Evolutionary conservation across 2,329 filamentous ascomycete species (phyloP).

Genomic region (Colletotrichum brevisporum): DNA sequence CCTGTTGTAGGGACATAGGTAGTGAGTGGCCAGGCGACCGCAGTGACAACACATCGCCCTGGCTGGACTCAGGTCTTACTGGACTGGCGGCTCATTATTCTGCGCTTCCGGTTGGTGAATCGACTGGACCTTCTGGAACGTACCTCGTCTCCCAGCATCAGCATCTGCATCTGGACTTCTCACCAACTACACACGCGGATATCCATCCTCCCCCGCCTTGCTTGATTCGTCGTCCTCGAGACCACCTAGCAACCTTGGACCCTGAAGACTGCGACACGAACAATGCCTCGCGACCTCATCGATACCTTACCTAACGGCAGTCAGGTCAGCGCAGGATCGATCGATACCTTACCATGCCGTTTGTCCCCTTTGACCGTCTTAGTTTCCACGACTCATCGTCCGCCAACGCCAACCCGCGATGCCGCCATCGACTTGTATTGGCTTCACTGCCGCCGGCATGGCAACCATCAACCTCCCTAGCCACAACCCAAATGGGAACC

Average conservation of each 20-base stretch:
- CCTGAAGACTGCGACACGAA: neutral
- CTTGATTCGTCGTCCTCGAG: neutral
- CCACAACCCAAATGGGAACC: conserved; percentile 29
- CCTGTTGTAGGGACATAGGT: too few relatives aligned
- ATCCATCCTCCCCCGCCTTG: neutral
- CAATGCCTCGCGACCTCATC: conserved; percentile 14
- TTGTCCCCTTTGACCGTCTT: neutral
- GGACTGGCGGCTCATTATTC: conserved; percentile 20
- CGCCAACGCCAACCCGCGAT: conserved; percentile 16
- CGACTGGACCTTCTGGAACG: conserved; percentile 26
- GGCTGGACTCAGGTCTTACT: too few relatives aligned
- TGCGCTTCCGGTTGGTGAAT: conserved; percentile 36
- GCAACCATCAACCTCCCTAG: conserved; percentile 21
- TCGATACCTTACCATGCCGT: conserved; percentile 37
- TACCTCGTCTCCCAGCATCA: conserved; percentile 16
- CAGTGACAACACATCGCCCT: conserved; percentile 34
- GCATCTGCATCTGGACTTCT: conserved; percentile 33
- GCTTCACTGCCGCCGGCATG: conserved; percentile 23
- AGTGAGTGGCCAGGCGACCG: conserved; percentile 18
- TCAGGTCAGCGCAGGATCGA: conserved; percentile 2
- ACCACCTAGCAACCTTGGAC: conserved; percentile 4
- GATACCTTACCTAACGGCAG: conserved; percentile 12
- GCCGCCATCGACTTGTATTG: conserved; percentile 8
- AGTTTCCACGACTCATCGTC: conserved; percentile 33
- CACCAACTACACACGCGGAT: neutral